Evolutionary conservation across 2,329 filamentous ascomycete species (phyloP), one percentile per base, ranked within the genome.

Genomic region (Aquanectria penicillioides): DNA sequence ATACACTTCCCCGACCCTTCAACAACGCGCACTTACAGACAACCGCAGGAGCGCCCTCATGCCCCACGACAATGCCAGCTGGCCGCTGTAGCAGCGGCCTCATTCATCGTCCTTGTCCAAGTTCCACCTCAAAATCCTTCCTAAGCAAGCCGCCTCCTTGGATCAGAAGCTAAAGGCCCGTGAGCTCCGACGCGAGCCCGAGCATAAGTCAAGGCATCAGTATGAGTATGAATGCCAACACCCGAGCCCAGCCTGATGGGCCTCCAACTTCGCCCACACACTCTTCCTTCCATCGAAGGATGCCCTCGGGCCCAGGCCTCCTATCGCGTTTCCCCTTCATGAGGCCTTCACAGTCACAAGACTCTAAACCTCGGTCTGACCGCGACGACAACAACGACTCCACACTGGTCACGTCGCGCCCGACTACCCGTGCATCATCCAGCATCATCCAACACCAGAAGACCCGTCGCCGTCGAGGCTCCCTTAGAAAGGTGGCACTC

Each of bases 401-500:
- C 47, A 68, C 68, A 22, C 63, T 73, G 62, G 66, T 78, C 68
- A 76, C 77, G 63, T 78, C 66, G 63, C 62, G 61, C 34, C 47
- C 61, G 43, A 69, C 61, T 40, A 63, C 38, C 40, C 70, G 68
- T 57, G 65, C 68, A 57, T 73, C 71, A 56, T 69, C 65, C 43
- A 73, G 65, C 55, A 66, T 71, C 29, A 66, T 69, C 41, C 78
- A 78, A 69, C 81, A 76, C 71, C 81, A 75, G 73, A 83, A 75
- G 79, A 83, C 67, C 75, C 84, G 93, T 53, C 88, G 89, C 68
- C 86, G 94, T 59, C 91, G 91, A 72, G 93, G 93, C 4, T 97
- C 94, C 10, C 80, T 97, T 73, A 86, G 94, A 59, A 97, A 97
- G 76, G 92, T 92, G 10, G 93, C 93, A 22, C 81, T 97, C 44